Conservation (phyloP, 176 grass and related monocot genomes). For the Ampelocalamus luodianensis region DNA sequence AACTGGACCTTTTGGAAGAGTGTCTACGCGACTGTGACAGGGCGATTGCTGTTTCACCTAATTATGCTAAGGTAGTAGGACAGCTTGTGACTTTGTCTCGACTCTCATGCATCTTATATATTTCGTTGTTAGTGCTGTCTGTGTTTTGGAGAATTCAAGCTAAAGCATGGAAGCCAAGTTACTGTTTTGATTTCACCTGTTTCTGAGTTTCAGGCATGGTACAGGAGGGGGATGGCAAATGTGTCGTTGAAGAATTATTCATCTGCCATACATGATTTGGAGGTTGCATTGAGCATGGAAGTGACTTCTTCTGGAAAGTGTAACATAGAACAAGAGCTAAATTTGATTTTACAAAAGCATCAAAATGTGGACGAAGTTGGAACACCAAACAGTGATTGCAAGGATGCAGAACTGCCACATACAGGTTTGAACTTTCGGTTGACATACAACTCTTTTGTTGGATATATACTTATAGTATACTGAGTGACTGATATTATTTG, state of each 20-base stretch:
- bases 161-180: slow-evolving; percentile 8
- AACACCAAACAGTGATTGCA: slow-evolving; percentile 33
- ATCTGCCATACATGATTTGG: slow-evolving; percentile 73
- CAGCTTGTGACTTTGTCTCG: not conserved
- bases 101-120: slow-evolving; percentile 14
- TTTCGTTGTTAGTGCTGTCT: not conserved
- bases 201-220: slow-evolving; percentile 74
- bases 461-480: not conserved
- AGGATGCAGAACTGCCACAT: slow-evolving; percentile 33
- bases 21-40: slow-evolving; percentile 81
- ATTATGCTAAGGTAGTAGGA: slow-evolving; percentile 69
- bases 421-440: slow-evolving; percentile 45
- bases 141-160: slow-evolving; percentile 29
- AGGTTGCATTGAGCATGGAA: slow-evolving; percentile 74
- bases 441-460: slow-evolving; percentile 23
- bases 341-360: slow-evolving; percentile 44
- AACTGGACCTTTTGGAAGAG: slow-evolving; percentile 78
- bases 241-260: slow-evolving; percentile 64
- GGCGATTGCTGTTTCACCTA: slow-evolving; percentile 63
- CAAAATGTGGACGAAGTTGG: slow-evolving; percentile 36
- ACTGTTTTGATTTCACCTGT: slow-evolving; percentile 20
- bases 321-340: slow-evolving; percentile 77
- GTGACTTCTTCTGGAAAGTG: slow-evolving; percentile 63
- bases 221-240: slow-evolving; percentile 90
- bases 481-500: slow-evolving; percentile 46